These are phyloP conservation scores for Apophysomyces ossiformis DNA, from an alignment of 371 early-diverging fungal species.

Conservation along the genomic window DNA sequence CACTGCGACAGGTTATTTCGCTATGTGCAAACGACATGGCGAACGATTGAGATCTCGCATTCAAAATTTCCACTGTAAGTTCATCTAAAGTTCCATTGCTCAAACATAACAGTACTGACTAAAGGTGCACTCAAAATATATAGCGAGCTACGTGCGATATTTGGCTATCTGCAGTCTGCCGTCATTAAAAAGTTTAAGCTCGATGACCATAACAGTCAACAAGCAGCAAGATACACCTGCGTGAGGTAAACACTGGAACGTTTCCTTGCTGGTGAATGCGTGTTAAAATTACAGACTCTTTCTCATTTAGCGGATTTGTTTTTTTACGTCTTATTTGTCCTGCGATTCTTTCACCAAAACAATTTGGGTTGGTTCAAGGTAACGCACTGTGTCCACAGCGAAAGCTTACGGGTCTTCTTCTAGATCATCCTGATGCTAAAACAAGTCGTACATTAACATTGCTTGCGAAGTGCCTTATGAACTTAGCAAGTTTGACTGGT, in stretches of 20 bases:
- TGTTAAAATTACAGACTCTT: constrained; percentile 4
- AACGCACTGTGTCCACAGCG: background rate
- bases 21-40: constrained; percentile 17
- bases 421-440: constrained; percentile 69
- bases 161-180: constrained; percentile 54
- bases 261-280: background rate
- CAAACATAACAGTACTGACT: background rate
- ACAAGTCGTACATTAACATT: constrained; percentile 74
- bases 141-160: constrained; percentile 54
- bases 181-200: constrained; percentile 37
- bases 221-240: constrained; percentile 53
- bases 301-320: constrained; percentile 69
- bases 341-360: constrained; percentile 82
- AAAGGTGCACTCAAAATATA: background rate
- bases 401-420: background rate
- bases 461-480: constrained; percentile 83
- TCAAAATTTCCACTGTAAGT: constrained; percentile 36
- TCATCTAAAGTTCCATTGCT: background rate
- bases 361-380: constrained; percentile 74
- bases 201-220: constrained; percentile 30
- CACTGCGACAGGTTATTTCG: constrained; percentile 16
- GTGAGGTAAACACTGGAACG: constrained; percentile 29
- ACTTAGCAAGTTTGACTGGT: constrained; percentile 75
- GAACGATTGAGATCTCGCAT: constrained; percentile 16
- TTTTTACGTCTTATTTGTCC: constrained; percentile 87